phyloP scores from a whole-genome alignment of 345 rosid genomes.

The Eucalyptus marginata region DNA sequence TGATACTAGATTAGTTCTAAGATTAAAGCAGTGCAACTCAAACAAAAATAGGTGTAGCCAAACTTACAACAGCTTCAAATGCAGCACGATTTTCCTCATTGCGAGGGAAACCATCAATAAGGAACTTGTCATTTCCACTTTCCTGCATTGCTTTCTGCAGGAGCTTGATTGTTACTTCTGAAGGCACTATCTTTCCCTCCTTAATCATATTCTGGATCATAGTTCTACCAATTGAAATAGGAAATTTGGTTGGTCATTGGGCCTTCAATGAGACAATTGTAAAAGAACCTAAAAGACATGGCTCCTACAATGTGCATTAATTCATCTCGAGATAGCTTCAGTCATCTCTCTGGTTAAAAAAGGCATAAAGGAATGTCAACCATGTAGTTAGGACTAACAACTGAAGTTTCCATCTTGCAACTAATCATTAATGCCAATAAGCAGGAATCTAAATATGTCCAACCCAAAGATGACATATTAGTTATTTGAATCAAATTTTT shows the following conservation, averaged over 20 bases:
- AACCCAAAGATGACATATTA: background rate
- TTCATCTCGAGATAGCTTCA: background rate
- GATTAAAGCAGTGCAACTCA: background rate
- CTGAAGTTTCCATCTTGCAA: background rate
- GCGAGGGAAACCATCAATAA: slow-evolving; percentile 85
- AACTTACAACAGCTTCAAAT: slow-evolving; percentile 57
- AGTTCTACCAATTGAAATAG: slow-evolving; percentile 17
- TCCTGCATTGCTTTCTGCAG: slow-evolving; percentile 57
- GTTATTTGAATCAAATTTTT: background rate
- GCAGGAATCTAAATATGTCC: background rate
- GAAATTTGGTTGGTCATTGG: background rate
- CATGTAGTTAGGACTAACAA: background rate
- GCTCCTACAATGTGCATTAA: background rate
- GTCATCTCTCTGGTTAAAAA: background rate
- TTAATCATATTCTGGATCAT: slow-evolving; percentile 57
- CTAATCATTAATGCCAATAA: background rate
- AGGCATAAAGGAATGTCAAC: background rate
- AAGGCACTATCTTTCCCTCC: slow-evolving; percentile 82
- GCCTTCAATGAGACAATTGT: background rate
- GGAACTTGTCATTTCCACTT: slow-evolving; percentile 46
- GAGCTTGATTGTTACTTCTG: slow-evolving; percentile 76
- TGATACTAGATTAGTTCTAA: background rate
- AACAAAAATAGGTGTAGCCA: background rate
- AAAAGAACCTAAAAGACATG: background rate
- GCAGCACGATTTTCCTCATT: slow-evolving; percentile 70